These are phyloP conservation scores for Sicyos edulis DNA, from an alignment of 306 rosid species.

Conservation along the genomic window DNA sequence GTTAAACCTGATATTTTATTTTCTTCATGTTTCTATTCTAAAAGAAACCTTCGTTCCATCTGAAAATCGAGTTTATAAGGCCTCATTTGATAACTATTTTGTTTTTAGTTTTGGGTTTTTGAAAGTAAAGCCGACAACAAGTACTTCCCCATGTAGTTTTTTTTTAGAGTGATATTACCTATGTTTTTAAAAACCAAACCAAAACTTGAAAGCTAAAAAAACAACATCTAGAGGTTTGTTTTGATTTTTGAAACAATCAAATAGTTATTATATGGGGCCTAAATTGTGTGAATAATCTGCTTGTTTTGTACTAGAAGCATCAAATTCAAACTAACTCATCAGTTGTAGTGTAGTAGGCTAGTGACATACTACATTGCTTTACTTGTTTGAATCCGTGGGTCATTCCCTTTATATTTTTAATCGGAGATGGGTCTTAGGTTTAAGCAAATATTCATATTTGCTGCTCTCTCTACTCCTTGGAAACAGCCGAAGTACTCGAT, in stretches of 20 bases:
- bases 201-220: too few species aligned
- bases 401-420: background rate
- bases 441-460: constrained; percentile 3
- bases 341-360: background rate
- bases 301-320: background rate
- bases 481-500: background rate
- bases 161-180: too few species aligned
- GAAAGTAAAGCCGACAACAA: too few species aligned
- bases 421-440: constrained; percentile 9
- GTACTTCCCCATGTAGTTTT: too few species aligned
- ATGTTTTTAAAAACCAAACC: too few species aligned
- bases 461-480: constrained; percentile 8
- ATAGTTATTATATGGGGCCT: too few species aligned
- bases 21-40: background rate
- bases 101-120: too few species aligned
- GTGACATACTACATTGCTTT: background rate
- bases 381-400: background rate
- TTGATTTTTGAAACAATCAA: too few species aligned
- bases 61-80: background rate
- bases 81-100: too few species aligned
- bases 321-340: background rate
- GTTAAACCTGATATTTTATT: background rate
- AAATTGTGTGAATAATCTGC: background rate
- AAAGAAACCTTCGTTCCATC: background rate
- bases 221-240: too few species aligned